phyloP scores from a whole-genome alignment of 169 alveolate genomes.

The Cryptosporidium felis region DNA sequence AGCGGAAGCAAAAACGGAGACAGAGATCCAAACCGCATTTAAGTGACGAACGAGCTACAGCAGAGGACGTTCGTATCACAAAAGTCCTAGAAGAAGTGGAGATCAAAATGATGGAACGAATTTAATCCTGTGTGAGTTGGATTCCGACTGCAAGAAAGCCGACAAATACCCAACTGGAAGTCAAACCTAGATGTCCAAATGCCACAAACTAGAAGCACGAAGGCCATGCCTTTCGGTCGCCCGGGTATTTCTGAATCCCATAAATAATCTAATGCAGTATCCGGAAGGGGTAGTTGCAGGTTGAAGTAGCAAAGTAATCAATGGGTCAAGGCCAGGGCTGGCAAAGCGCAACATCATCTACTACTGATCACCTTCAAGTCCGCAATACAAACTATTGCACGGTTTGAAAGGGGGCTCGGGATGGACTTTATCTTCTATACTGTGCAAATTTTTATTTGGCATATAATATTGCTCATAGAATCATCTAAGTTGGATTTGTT shows the following conservation, averaged over 20 bases:
- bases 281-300: background rate
- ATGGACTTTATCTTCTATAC: constrained; percentile 3
- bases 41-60: background rate
- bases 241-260: too few species aligned
- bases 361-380: background rate
- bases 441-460: background rate
- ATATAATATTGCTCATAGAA: background rate
- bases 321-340: background rate
- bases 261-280: too few species aligned
- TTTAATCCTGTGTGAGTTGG: too few species aligned
- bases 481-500: background rate
- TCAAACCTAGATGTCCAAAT: too few species aligned
- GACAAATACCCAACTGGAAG: too few species aligned
- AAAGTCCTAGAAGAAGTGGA: background rate
- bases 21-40: too few species aligned
- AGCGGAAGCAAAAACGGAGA: background rate
- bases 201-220: too few species aligned
- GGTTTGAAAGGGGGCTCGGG: background rate
- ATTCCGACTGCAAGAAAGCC: too few species aligned
- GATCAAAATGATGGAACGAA: background rate
- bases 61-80: background rate
- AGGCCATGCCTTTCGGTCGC: too few species aligned
- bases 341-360: background rate
- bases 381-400: background rate
- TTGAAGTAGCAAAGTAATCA: background rate